phyloP scores from a whole-genome alignment of 1,284 basidiomycete genomes.

The Lentinula novae-zelandiae region DNA sequence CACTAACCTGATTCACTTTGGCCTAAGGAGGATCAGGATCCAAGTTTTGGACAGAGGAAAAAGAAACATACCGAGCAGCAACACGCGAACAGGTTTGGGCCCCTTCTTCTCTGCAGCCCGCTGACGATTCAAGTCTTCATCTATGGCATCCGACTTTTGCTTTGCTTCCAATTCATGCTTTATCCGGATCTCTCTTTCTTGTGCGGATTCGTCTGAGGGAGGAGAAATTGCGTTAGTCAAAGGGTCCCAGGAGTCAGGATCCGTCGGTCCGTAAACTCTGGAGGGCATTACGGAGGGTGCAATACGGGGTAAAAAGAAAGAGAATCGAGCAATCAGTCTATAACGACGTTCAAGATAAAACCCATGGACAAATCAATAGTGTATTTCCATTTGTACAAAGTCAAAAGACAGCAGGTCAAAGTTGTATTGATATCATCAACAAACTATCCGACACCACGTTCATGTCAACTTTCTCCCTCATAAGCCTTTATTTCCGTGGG shows the following conservation, averaged over 20 bases:
- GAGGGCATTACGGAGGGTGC: conserved; percentile 10
- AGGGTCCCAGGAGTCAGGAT: conserved; percentile 39
- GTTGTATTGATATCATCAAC: not conserved
- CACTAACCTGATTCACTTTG: conserved; percentile 72
- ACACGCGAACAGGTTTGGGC: conserved; percentile 57
- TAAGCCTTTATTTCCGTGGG: not conserved
- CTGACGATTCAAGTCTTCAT: conserved; percentile 62
- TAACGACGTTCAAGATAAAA: conserved; percentile 8
- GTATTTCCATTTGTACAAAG: conserved; percentile 2
- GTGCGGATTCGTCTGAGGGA: conserved; percentile 52
- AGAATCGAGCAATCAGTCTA: conserved; percentile 3
- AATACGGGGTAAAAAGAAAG: not conserved
- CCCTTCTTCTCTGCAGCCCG: conserved; percentile 46
- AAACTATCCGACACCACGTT: not conserved
- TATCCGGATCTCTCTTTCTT: conserved; percentile 47
- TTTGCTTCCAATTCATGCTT: conserved; percentile 56
- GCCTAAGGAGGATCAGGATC: conserved; percentile 33
- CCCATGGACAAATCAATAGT: conserved; percentile 2
- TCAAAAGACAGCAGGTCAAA: not conserved
- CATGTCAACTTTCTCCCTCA: not conserved
- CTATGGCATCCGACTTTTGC: conserved; percentile 63
- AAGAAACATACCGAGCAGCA: conserved; percentile 57
- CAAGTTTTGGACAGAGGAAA: not conserved
- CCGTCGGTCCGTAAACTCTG: conserved; percentile 11
- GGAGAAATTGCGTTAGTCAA: conserved; percentile 49